Base-by-base conservation (phyloP, 805 yeast species). In the Sugiyamaella chiloensis region DNA sequence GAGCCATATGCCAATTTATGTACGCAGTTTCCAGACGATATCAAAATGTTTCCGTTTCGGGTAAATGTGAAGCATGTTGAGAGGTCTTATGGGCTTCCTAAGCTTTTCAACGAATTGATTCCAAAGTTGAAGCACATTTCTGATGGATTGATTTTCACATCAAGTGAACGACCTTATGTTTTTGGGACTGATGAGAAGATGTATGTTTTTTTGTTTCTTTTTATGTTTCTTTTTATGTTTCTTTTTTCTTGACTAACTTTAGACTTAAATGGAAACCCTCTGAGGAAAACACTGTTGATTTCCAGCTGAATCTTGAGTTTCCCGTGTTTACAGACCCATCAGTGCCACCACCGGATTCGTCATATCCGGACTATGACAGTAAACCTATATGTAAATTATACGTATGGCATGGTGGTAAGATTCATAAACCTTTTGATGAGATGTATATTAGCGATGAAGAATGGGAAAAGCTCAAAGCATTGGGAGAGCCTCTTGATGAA, bases 181-280 rank as follows among this genome's bases (percentile, higher is more conserved):
- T 80, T 83, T 53, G 98, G 98, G 11, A 91, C 98, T 1, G 98
- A 93, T 64, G 75, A 80, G 0, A 79, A 88, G 5, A 71, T 93
- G 37, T 34, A 19, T 16, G 37, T 34, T 14, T 11, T 34, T 34
- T 14, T 5, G 9, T 4, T 9, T 34, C 21, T 34, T 19, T 14
- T 12, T 3, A 5, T 34, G 16, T 12, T 8, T 16, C 6, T 16
- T 14, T 5, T 14, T 4, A 16, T 34, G 37, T 34, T 19, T 14
- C 20, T 3, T 16, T 34, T 12, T 12, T 8, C 14, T 4, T 16
- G 11, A 19, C 37, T n/a, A 34, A 34, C 37, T 4, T 3, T 9
- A 34, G 37, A 42, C 69, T 93, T 47, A 93, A 95, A 67, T 93
- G 99, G 99, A 93, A 93, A 61, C 98, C 99, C 2, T 87, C 95